A percentile compares a stretch with the other conserved stretches of the same genome.
phyloP scores from a whole-genome alignment of 345 rosid species.

The Brassica carinata region DNA sequence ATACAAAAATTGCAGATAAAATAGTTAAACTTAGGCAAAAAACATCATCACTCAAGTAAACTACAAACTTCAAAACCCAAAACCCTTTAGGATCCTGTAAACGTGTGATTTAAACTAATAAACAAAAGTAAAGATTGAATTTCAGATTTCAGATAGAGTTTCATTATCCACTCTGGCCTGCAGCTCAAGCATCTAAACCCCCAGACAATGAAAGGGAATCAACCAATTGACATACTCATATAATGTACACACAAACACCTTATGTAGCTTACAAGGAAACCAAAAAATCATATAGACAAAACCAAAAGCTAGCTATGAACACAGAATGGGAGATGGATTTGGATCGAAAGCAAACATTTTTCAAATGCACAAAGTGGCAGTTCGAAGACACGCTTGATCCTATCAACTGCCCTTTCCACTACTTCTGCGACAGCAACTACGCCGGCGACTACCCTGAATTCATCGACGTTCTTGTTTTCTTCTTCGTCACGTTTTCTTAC shows the following conservation, averaged over 20 bases:
- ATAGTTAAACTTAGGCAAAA: constrained; percentile 12
- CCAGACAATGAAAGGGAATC: constrained; percentile 46
- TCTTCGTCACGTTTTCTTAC: constrained; percentile 50
- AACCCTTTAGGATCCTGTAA: not conserved
- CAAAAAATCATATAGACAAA: not conserved
- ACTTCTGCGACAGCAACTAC: constrained; percentile 72
- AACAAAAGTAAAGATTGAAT: constrained; percentile 7
- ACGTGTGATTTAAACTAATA: not conserved
- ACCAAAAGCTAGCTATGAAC: constrained; percentile 5
- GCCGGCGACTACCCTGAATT: constrained; percentile 54
- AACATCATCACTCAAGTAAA: constrained; percentile 31
- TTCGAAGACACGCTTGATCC: constrained; percentile 85
- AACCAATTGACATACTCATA: constrained; percentile 16
- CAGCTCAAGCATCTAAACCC: constrained; percentile 46
- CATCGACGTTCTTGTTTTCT: constrained; percentile 51
- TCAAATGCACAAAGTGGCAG: constrained; percentile 82
- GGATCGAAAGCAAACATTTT: constrained; percentile 51
- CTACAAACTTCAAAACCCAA: constrained; percentile 13
- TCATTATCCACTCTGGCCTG: constrained; percentile 60
- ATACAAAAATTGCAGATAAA: not conserved
- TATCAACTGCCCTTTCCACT: constrained; percentile 72
- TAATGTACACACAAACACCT: not conserved
- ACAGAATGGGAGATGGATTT: constrained; percentile 47
- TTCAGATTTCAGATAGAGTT: constrained; percentile 42
- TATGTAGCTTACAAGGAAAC: constrained; percentile 36